Evolutionary conservation across 768 basidiomycete genomes (phyloP).

Genomic region (Saitozyma podzolica): DNA sequence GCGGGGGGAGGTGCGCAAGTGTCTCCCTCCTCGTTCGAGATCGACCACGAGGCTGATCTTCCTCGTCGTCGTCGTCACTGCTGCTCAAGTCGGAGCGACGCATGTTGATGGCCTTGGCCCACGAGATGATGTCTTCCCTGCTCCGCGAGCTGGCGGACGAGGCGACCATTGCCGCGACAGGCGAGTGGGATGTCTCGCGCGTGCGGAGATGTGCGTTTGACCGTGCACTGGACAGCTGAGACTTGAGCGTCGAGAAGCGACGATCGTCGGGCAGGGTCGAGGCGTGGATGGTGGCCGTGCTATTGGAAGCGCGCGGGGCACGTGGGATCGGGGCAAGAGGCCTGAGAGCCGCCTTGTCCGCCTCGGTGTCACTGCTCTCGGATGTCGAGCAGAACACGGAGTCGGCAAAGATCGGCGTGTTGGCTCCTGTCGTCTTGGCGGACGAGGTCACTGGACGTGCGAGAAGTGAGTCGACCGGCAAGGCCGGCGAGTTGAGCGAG

Average conservation of each 20-base stretch:
- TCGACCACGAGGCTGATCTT: conserved; percentile 17
- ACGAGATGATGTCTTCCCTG: conserved; percentile 45
- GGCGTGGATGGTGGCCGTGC: neutral
- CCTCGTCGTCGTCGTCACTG: conserved; percentile 8
- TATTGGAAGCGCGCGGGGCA: neutral
- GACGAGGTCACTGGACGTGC: conserved; percentile 10
- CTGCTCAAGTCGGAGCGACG: conserved; percentile 7
- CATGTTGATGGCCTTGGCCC: conserved; percentile 37
- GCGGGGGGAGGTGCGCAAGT: conserved; percentile 20
- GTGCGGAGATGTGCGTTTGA: conserved; percentile 8
- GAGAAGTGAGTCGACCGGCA: conserved; percentile 1
- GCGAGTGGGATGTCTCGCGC: conserved; percentile 21
- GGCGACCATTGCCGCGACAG: conserved; percentile 42
- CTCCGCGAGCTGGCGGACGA: conserved; percentile 41
- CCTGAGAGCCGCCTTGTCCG: neutral
- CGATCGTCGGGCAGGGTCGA: conserved; percentile 5
- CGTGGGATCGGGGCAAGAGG: neutral
- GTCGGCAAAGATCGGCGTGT: conserved; percentile 33
- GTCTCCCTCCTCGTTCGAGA: conserved; percentile 22
- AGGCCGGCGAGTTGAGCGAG: conserved; percentile 8
- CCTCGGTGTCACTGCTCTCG: conserved; percentile 38
- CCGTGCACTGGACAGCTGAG: conserved; percentile 10
- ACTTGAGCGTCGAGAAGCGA: conserved; percentile 8
- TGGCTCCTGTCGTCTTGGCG: conserved; percentile 35
- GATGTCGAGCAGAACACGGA: conserved; percentile 47